phyloP scores from a whole-genome alignment of 176 grass and related monocot genomes.

The Carex scoparia region DNA sequence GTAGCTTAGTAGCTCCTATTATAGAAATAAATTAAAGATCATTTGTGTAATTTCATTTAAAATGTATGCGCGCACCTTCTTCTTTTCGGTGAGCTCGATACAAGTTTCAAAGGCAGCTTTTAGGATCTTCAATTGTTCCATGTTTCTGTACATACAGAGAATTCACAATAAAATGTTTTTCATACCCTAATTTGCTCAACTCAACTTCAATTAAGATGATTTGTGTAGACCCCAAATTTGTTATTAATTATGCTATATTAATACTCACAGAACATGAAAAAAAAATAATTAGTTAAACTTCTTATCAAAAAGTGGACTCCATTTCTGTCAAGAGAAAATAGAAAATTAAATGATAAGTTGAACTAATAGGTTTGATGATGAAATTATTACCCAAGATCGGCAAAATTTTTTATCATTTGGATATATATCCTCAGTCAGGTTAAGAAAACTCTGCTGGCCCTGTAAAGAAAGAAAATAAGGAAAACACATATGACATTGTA shows the following conservation, averaged over 20 bases:
- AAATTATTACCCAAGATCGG: background rate
- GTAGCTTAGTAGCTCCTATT: background rate
- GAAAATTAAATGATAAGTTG: background rate
- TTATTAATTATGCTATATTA: too few relatives aligned
- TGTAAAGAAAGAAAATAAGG: background rate
- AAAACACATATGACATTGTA: too few relatives aligned
- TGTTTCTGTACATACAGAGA: background rate
- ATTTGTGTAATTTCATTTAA: background rate
- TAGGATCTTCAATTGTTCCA: background rate
- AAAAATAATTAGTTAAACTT: too few relatives aligned
- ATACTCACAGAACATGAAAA: too few relatives aligned
- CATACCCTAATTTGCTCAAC: too few relatives aligned
- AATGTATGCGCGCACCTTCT: background rate
- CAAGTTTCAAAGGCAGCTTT: background rate
- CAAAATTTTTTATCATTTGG: too few relatives aligned
- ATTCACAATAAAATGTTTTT: background rate
- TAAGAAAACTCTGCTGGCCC: background rate
- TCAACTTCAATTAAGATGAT: too few relatives aligned
- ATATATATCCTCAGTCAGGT: too few relatives aligned
- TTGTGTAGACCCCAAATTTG: too few relatives aligned
- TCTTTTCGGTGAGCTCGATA: background rate
- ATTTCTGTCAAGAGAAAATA: background rate
- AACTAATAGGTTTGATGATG: background rate
- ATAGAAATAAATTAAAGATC: background rate
- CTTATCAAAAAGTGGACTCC: too few relatives aligned